Conservation (phyloP, 1,284 basidiomycete genomes). For the Erythrobasidium hasegawianum region DNA sequence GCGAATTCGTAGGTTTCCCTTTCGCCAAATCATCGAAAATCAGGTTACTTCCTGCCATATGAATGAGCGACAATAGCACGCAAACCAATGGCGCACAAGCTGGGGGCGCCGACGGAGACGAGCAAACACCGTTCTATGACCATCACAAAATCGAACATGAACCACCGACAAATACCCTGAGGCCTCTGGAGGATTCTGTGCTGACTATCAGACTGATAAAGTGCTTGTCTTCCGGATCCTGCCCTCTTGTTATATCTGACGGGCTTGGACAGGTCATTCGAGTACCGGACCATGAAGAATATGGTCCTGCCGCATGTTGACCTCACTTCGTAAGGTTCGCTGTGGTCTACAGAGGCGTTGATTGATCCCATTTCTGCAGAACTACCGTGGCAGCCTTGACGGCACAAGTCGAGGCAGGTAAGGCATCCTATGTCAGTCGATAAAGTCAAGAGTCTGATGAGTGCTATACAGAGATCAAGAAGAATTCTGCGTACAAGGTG, state of each 20-base stretch:
- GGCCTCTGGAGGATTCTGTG: constrained; percentile 68
- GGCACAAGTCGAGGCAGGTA: constrained; percentile 65
- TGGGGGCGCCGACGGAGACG: no score
- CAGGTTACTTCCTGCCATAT: no score
- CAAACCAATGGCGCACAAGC: no score
- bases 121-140: not conserved
- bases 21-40: no score
- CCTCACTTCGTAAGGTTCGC: constrained; percentile 60
- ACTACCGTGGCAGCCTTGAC: constrained; percentile 75
- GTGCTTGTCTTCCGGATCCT: constrained; percentile 18
- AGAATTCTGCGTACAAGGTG: constrained; percentile 75
- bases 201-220: constrained; percentile 93
- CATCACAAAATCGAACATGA: constrained; percentile 52
- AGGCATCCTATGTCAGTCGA: not conserved
- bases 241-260: not conserved
- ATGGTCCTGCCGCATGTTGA: constrained; percentile 79
- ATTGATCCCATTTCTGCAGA: not conserved
- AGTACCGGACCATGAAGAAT: constrained; percentile 82
- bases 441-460: no score
- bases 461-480: constrained; percentile 66
- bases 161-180: constrained; percentile 61
- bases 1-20: no score
- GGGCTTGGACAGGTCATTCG: constrained; percentile 59
- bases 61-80: no score
- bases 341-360: no score